Evolutionary conservation across 148 eudicot genomes (phyloP), one percentile per base, ranked within the genome.

Genomic region (Limonium bicolor): DNA sequence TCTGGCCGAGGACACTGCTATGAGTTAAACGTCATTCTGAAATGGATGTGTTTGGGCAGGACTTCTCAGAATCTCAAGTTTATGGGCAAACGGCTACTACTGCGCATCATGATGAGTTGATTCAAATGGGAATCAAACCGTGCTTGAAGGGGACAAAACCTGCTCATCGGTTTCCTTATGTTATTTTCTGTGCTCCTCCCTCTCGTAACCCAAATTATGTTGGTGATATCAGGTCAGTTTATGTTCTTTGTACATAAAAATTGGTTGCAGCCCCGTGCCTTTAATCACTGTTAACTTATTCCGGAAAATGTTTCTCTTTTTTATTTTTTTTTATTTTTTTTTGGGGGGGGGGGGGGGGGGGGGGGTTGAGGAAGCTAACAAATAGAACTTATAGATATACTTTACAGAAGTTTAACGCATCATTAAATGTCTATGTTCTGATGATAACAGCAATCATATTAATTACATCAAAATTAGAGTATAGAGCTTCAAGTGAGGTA

Each of bases 151-250:
- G 55, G 46, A 46, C 59, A 9, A 62, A 39, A 46, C 40, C 51
- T 41, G 28, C 57, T 20, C 45, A 37, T 12, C 69, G 59, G 64
- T 77, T 74, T 57, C 76, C 93, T 2, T 74, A 71, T 64, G 86
- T 86, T 54, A 71, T 86, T 9, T 86, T 86, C 39, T 86, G 96
- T 65, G 96, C 96, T 53, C 96, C 96, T 27, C 93, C 96, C 15
- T 67, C 55, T 19, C 59, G 56, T 20, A 70, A 57, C 35, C 38
- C 53, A 6, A 93, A 86, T 65, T 86, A 86, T 60, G 51, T 84
- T 23, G 76, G 81, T 40, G 96, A 86, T 56, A 61, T 86, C 43
- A 72, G 73, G 95, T 80, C 36, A 44, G 62, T 23, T 46, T 46
- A 5, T 39, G 5, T 11, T 50, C 8, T 17, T 38, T 13, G 24